A percentile compares a stretch with the other conserved stretches of the same genome.
Conservation (phyloP, 1,284 basidiomycete genomes). For the Boletellus deceptivus region DNA sequence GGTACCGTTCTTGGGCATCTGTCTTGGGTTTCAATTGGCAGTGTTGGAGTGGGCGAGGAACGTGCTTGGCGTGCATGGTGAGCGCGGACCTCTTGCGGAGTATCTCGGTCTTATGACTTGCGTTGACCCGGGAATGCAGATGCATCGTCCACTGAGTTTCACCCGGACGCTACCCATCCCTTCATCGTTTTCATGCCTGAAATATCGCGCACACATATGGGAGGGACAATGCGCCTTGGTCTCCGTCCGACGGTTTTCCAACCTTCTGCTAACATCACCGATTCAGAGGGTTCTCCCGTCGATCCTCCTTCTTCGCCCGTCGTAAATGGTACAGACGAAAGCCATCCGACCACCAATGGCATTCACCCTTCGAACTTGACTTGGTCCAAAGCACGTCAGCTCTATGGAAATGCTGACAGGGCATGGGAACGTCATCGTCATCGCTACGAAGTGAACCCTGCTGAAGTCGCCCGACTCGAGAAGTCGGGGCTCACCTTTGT, state of each 20-base stretch:
- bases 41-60: constrained; percentile 95
- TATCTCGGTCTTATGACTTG: constrained; percentile 3
- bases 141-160: constrained; percentile 89
- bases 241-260: constrained; percentile 92
- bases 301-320: constrained; percentile 8
- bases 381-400: constrained; percentile 69
- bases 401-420: constrained; percentile 83
- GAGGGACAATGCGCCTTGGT: constrained; percentile 97
- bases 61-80: constrained; percentile 74
- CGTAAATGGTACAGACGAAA: constrained; percentile 10
- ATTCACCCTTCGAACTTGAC: constrained; percentile 41
- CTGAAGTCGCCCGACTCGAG: constrained; percentile 75
- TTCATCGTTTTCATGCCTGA: constrained; percentile 99
- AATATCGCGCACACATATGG: constrained; percentile 96
- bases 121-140: constrained; percentile 42
- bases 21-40: constrained; percentile 96
- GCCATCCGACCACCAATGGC: constrained; percentile 16
- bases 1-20: constrained; percentile 95
- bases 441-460: constrained; percentile 96
- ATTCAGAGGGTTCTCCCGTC: constrained; percentile 13
- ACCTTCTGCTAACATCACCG: constrained; percentile 27
- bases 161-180: constrained; percentile 57
- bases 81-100: constrained; percentile 13
- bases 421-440: constrained; percentile 99
- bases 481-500: constrained; percentile 79